Conservation (phyloP, 129 eudicot species). For the Lactuca sativa region DNA sequence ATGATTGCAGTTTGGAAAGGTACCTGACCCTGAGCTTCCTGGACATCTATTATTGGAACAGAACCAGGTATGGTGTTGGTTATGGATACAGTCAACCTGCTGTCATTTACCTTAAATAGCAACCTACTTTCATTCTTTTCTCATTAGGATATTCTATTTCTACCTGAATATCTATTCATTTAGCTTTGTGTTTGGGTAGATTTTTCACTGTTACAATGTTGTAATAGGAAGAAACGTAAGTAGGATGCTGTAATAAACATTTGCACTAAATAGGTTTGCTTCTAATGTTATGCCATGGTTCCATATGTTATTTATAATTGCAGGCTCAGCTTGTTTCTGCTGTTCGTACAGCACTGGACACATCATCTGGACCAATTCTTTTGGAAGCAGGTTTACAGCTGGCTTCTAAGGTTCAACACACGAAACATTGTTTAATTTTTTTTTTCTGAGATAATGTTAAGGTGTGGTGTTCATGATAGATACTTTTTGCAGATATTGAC, state of each 20-base stretch:
- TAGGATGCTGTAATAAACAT: too few relatives aligned
- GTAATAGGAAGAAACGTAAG: too few relatives aligned
- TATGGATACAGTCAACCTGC: neutral
- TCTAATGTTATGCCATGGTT: too few relatives aligned
- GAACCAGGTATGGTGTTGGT: slow-evolving; percentile 61
- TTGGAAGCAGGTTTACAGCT: slow-evolving; percentile 95
- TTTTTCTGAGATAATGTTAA: neutral
- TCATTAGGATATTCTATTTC: too few relatives aligned
- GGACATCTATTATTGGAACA: slow-evolving; percentile 86
- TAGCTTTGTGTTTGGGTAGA: too few relatives aligned
- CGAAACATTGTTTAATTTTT: slow-evolving; percentile 7
- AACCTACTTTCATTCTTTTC: too few relatives aligned
- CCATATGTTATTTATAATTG: neutral
- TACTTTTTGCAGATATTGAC: slow-evolving; percentile 71
- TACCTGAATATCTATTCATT: too few relatives aligned
- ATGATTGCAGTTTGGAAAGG: slow-evolving; percentile 64
- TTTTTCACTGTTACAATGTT: too few relatives aligned
- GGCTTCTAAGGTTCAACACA: slow-evolving; percentile 75
- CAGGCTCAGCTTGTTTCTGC: slow-evolving; percentile 98
- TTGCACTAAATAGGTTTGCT: too few relatives aligned
- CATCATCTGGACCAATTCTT: slow-evolving; percentile 80
- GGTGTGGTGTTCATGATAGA: slow-evolving; percentile 13
- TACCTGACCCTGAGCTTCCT: slow-evolving; percentile 91
- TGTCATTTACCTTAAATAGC: slow-evolving; percentile 1
- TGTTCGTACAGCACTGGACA: slow-evolving; percentile 83